phyloP scores from a whole-genome alignment of 1,139 yeast genomes.

The Entelexis paramagnoliae region DNA sequence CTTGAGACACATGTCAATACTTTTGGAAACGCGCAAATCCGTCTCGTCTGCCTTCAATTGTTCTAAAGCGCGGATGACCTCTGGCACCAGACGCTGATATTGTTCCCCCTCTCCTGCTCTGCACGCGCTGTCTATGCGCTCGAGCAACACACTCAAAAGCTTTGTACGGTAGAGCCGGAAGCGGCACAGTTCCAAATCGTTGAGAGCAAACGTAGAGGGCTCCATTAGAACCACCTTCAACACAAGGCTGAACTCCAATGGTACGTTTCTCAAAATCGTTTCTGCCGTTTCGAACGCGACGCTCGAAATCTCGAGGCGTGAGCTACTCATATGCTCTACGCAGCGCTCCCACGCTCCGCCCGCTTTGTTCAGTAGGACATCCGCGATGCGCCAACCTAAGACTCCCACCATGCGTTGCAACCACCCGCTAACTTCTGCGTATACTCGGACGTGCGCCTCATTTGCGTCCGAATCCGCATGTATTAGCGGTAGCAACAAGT shows the following conservation, averaged over 20 bases:
- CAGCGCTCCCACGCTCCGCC: constrained; percentile 26
- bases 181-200: constrained; percentile 10
- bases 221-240: constrained; percentile 22
- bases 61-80: constrained; percentile 9
- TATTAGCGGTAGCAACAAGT: constrained; percentile 18
- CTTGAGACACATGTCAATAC: neutral
- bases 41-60: neutral
- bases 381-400: constrained; percentile 9
- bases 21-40: neutral
- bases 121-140: constrained; percentile 7
- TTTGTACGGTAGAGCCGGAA: constrained; percentile 23
- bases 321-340: constrained; percentile 21
- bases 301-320: constrained; percentile 11
- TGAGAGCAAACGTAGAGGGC: constrained; percentile 17
- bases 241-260: constrained; percentile 16
- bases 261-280: constrained; percentile 18
- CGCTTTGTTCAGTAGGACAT: constrained; percentile 2
- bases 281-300: constrained; percentile 25
- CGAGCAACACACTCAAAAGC: constrained; percentile 19
- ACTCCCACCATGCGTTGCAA: constrained; percentile 2
- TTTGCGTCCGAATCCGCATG: constrained; percentile 5
- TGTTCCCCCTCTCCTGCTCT: neutral
- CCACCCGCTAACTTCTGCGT: constrained; percentile 20
- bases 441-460: constrained; percentile 1
- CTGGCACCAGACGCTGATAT: neutral